Conservation (phyloP, 163 green algal genomes). For the Volvox carteri region DNA sequence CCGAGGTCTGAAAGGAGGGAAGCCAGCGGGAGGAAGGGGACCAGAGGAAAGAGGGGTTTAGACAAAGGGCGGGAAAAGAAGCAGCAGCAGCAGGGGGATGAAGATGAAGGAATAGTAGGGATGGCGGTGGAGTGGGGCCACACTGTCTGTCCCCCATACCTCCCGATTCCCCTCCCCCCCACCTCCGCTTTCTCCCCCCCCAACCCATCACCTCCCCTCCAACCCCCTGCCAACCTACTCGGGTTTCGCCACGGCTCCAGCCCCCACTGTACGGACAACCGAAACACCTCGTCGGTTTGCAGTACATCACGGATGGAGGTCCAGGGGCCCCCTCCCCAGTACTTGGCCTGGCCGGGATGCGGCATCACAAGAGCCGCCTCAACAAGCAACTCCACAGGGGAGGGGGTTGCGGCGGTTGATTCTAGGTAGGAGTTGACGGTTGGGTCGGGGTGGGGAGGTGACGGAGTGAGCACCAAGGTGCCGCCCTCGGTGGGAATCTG, state of each 20-base stretch:
- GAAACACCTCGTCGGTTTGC: constrained; percentile 35
- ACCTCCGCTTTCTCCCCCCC: neutral
- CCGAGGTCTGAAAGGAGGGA: neutral
- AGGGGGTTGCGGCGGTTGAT: no score
- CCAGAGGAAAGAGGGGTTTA: neutral
- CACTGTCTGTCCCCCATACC: neutral
- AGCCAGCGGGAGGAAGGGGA: neutral
- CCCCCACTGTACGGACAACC: constrained; percentile 27
- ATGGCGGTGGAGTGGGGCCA: neutral
- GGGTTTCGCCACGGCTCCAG: constrained; percentile 27
- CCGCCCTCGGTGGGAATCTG: constrained; percentile 12
- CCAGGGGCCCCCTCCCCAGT: constrained; percentile 33
- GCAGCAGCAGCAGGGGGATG: neutral
- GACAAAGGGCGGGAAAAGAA: neutral
- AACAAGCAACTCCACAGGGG: neutral
- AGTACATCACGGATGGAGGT: neutral
- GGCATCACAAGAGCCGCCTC: neutral
- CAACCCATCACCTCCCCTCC: neutral
- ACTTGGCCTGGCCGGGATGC: constrained; percentile 37
- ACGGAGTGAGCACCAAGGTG: neutral
- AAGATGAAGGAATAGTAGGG: neutral
- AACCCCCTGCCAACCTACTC: neutral
- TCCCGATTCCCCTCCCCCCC: neutral
- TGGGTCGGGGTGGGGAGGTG: neutral
- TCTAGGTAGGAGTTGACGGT: neutral